Evolutionary conservation across 192 early-diverging fungal genomes (phyloP).

Genomic region (Spinellus fusiger): DNA sequence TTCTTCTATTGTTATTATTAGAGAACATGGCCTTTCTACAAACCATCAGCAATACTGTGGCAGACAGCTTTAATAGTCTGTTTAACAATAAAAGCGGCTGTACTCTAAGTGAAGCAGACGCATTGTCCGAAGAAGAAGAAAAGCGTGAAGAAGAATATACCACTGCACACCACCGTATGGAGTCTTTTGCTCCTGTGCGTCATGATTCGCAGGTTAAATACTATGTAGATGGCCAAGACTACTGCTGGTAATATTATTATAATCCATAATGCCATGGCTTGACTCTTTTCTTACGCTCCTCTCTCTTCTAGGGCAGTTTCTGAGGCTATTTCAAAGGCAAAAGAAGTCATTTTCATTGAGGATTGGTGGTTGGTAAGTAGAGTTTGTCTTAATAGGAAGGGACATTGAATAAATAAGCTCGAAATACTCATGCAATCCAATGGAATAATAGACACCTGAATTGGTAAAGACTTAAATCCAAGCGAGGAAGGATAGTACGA

Average conservation of each 20-base stretch:
- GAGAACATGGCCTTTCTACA: too few species aligned
- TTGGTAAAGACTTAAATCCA: slow-evolving; percentile 38
- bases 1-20: too few species aligned
- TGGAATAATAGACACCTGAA: slow-evolving; percentile 50
- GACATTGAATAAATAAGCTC: too few species aligned
- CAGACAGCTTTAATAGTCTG: too few species aligned
- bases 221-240: slow-evolving; percentile 77
- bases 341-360: slow-evolving; percentile 60
- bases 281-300: neutral
- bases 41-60: too few species aligned
- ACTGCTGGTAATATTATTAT: slow-evolving; percentile 42
- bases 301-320: slow-evolving; percentile 45
- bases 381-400: too few species aligned
- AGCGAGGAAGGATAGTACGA: neutral
- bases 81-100: too few species aligned
- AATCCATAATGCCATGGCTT: too few species aligned
- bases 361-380: slow-evolving; percentile 79
- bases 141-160: slow-evolving; percentile 35
- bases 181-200: slow-evolving; percentile 72
- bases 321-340: slow-evolving; percentile 65
- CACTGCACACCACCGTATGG: slow-evolving; percentile 48
- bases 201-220: slow-evolving; percentile 56
- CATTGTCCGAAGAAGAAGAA: slow-evolving; percentile 36
- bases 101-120: too few species aligned
- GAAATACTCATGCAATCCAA: neutral